Percentiles rank a stretch among this genome's conserved stretches.
Evolutionary conservation across 2,329 filamentous ascomycete species (phyloP).

Genomic region (Pseudogymnoascus sp.): DNA sequence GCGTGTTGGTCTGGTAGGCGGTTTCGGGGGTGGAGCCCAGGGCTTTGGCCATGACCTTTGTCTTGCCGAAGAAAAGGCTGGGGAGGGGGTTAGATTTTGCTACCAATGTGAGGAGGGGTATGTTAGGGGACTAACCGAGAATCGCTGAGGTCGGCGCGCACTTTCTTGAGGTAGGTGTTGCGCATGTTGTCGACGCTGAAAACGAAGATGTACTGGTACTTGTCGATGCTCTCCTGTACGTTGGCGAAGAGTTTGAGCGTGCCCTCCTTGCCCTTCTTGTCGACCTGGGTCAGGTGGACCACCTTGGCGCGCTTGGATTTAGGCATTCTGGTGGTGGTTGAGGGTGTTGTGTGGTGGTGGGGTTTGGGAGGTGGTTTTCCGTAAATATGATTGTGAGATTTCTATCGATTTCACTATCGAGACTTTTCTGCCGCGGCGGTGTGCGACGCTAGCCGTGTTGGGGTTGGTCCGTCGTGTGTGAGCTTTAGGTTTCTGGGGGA

Average conservation of each 20-base stretch:
- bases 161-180: conserved; percentile 89
- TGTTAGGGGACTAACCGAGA: conserved; percentile 53
- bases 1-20: conserved; percentile 71
- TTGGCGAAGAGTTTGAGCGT: conserved; percentile 82
- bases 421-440: conserved; percentile 10
- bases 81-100: conserved; percentile 9
- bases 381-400: conserved; percentile 17
- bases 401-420: conserved; percentile 9
- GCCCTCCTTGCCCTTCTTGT: conserved; percentile 86
- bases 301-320: conserved; percentile 90
- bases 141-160: conserved; percentile 76
- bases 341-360: not conserved
- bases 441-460: not conserved
- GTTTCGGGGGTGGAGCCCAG: conserved; percentile 72
- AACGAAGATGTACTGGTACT: conserved; percentile 87
- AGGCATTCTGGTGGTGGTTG: conserved; percentile 55
- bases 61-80: conserved; percentile 97
- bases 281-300: conserved; percentile 82
- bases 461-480: not conserved
- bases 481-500: not conserved
- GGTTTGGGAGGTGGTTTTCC: conserved; percentile 13
- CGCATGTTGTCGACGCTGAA: conserved; percentile 96
- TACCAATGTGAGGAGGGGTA: too few species aligned
- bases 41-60: conserved; percentile 96
- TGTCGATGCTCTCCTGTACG: conserved; percentile 74